phyloP scores from a whole-genome alignment of 2,329 filamentous ascomycete species.

The Seiridium unicorne region DNA sequence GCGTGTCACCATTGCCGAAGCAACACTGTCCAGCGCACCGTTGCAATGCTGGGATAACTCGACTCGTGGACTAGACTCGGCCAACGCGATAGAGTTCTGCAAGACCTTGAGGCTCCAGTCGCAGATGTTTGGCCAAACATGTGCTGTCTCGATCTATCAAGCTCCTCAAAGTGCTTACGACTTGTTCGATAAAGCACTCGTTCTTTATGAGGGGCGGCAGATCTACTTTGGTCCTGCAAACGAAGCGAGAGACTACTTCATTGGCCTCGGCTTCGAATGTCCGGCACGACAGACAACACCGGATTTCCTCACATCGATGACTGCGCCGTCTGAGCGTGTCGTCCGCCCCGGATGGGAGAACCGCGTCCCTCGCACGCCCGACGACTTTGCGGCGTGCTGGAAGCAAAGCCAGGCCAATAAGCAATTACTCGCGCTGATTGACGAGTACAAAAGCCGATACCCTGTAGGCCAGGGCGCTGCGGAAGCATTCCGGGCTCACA shows the following conservation, averaged over 20 bases:
- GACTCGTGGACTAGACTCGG: slow-evolving; percentile 71
- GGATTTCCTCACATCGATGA: slow-evolving; percentile 65
- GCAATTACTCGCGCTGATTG: slow-evolving; percentile 52
- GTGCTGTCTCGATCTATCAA: slow-evolving; percentile 45
- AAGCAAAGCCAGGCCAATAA: slow-evolving; percentile 49
- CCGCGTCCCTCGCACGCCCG: slow-evolving; percentile 57
- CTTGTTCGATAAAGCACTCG: slow-evolving; percentile 57
- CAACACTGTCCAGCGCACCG: slow-evolving; percentile 56
- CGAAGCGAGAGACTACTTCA: slow-evolving; percentile 60
- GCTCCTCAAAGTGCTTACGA: slow-evolving; percentile 65
- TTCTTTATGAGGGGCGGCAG: slow-evolving; percentile 60
- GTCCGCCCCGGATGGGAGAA: slow-evolving; percentile 57
- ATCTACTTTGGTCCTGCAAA: slow-evolving; percentile 61
- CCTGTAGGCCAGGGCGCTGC: slow-evolving; percentile 54
- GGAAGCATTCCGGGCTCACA: slow-evolving; percentile 53
- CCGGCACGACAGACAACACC: slow-evolving; percentile 58
- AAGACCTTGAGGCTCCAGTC: slow-evolving; percentile 61
- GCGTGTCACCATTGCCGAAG: slow-evolving; percentile 63
- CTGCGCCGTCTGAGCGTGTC: slow-evolving; percentile 57
- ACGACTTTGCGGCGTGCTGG: slow-evolving; percentile 40
- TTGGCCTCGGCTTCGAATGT: slow-evolving; percentile 61
- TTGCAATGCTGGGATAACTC: slow-evolving; percentile 70
- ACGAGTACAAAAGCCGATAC: slow-evolving; percentile 51
- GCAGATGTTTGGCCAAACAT: slow-evolving; percentile 64
- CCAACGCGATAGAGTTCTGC: slow-evolving; percentile 75